Evolutionary conservation across 768 basidiomycete genomes (phyloP), one percentile per base, ranked within the genome.

Genomic region (Pulveroboletus ravenelii): DNA sequence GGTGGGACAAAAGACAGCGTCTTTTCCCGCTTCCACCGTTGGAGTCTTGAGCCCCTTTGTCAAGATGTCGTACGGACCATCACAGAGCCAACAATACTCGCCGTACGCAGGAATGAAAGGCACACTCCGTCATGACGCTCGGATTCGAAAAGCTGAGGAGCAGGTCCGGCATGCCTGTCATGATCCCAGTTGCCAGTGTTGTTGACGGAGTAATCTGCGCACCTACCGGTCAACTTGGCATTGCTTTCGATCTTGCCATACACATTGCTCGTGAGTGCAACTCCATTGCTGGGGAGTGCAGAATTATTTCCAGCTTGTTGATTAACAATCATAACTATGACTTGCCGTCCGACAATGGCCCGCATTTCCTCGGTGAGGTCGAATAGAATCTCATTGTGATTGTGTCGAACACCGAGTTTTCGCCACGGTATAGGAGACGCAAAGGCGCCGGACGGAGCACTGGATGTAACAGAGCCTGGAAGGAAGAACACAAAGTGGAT

Each of bases 391-490:
- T 98, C 94, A 62, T 96, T 95, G 67, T 79, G 85, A 29, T 85
- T 81, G 64, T 97, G 87, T 52, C 83, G 78, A 35, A 94, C 71
- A 7, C 88, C 89, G 1, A 86, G 78, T 66, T 88, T 87, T 49
- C 95, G 79, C 94, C 94, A 98, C 3, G 94, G 91, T 63, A 95
- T 94, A 1, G 90, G 88, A 1, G 90, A 91, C 1, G 92, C 81
- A 64, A 96, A 94, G 0, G 82, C 76, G 6, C 62, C 76, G 15
- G 74, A 68, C 14, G 71, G 53, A 39, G 64, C 65, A 45, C 31
- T 68, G 35, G 77, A 71, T 6, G 77, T 71, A n/a, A 50, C 41
- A 10, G 64, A 66, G 10, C 54, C 66, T 68, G 14, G 13, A 43
- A 17, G 3, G 12, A 7, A 40, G 14, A 29, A 18, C 10, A 43